Conservation (phyloP, 1,139 yeast genomes). For the Pneumocystis oryctolagi region DNA sequence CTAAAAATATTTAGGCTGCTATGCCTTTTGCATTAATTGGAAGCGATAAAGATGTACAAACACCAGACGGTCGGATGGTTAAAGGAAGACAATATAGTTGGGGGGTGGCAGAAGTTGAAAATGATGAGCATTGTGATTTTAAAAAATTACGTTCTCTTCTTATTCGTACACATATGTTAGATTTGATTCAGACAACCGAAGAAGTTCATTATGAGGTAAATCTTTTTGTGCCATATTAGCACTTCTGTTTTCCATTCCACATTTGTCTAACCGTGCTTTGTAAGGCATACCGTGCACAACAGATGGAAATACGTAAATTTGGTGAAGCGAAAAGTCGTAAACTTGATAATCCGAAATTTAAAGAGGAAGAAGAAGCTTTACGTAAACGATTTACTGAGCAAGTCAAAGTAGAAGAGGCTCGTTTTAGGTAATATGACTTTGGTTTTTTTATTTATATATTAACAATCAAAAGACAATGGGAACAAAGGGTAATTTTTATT, state of each 20-base stretch:
- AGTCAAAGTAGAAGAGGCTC: slow-evolving; percentile 89
- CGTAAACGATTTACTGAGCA: slow-evolving; percentile 96
- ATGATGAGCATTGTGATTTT: slow-evolving; percentile 90
- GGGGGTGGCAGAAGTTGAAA: slow-evolving; percentile 96
- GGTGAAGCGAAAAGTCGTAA: slow-evolving; percentile 31
- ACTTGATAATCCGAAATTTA: slow-evolving; percentile 72
- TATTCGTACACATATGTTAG: slow-evolving; percentile 87
- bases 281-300: slow-evolving; percentile 55
- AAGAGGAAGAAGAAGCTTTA: slow-evolving; percentile 89
- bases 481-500: not conserved
- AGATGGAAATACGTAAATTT: slow-evolving; percentile 49
- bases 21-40: slow-evolving; percentile 95
- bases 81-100: slow-evolving; percentile 92
- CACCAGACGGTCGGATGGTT: slow-evolving; percentile 58
- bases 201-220: slow-evolving; percentile 65
- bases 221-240: not conserved
- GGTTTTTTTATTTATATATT: not conserved
- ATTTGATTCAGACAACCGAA: slow-evolving; percentile 73
- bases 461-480: not conserved
- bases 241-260: not conserved
- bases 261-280: not conserved
- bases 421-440: slow-evolving; percentile 48
- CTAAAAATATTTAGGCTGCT: slow-evolving; percentile 23
- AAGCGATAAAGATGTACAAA: slow-evolving; percentile 71
- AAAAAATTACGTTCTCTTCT: slow-evolving; percentile 75